Evolutionary conservation across 176 grass and related monocot species (phyloP).

Genomic region (Poa annua): DNA sequence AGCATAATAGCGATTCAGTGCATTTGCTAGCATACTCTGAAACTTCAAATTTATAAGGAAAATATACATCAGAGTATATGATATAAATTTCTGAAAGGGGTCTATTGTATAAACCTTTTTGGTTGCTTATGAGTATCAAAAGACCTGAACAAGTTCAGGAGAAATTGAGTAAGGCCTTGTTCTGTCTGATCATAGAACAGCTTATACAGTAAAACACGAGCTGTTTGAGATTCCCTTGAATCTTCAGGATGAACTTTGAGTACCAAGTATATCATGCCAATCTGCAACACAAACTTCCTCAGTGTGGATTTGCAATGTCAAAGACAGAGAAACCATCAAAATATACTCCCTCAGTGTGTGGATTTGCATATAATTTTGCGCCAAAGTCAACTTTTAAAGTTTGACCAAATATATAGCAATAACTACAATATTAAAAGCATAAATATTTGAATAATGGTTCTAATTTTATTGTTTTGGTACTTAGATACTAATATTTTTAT

Average conservation of each 20-base stretch:
- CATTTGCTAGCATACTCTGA: slow-evolving; percentile 12
- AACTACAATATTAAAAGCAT: neutral
- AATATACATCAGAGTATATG: slow-evolving; percentile 13
- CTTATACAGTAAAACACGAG: slow-evolving; percentile 88
- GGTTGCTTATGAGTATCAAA: slow-evolving; percentile 94
- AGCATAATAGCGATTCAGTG: slow-evolving; percentile 19
- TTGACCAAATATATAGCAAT: slow-evolving; percentile 1
- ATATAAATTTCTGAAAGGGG: slow-evolving; percentile 26
- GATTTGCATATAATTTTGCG: neutral
- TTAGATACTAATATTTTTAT: neutral
- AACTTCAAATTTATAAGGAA: slow-evolving; percentile 23
- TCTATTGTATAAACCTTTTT: slow-evolving; percentile 69
- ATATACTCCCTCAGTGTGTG: neutral
- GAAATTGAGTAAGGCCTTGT: slow-evolving; percentile 83
- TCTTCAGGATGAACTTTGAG: slow-evolving; percentile 77
- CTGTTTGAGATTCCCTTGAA: slow-evolving; percentile 84
- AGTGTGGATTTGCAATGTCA: slow-evolving; percentile 7
- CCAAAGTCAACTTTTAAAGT: neutral
- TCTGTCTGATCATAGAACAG: slow-evolving; percentile 99
- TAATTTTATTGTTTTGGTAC: neutral
- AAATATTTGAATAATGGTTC: neutral
- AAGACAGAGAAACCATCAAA: slow-evolving; percentile 1
- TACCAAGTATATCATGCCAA: slow-evolving; percentile 95
- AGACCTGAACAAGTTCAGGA: slow-evolving; percentile 85
- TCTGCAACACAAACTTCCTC: slow-evolving; percentile 49